A percentile compares a stretch with the other conserved stretches of the same genome.
Conservation (phyloP, 768 basidiomycete genomes). For the Lactarius akahatsu region DNA sequence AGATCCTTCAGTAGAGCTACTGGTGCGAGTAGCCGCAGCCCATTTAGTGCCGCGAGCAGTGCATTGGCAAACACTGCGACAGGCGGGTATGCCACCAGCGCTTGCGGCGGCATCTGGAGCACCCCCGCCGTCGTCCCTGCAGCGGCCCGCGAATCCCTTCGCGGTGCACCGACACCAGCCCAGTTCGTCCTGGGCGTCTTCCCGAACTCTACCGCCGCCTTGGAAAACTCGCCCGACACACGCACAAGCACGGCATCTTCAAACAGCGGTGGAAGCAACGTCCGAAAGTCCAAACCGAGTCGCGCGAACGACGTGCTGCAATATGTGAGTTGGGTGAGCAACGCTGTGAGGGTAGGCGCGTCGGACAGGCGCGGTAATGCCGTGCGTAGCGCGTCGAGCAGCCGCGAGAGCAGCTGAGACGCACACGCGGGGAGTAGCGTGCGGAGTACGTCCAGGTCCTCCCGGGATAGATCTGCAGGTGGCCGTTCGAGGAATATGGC, state of each 20-base stretch:
- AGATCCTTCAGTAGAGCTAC: slow-evolving; percentile 54
- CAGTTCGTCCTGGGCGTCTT: slow-evolving; percentile 18
- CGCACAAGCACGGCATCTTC: slow-evolving; percentile 58
- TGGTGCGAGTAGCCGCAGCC: slow-evolving; percentile 78
- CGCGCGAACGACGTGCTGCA: slow-evolving; percentile 77
- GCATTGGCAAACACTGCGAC: slow-evolving; percentile 71
- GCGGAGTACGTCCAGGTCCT: slow-evolving; percentile 42
- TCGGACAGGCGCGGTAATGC: slow-evolving; percentile 61
- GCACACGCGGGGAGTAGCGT: slow-evolving; percentile 64
- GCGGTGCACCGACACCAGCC: slow-evolving; percentile 27
- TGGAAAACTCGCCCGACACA: slow-evolving; percentile 52
- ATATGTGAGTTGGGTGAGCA: slow-evolving; percentile 91
- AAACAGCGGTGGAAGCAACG: slow-evolving; percentile 64
- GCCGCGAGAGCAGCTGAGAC: slow-evolving; percentile 57
- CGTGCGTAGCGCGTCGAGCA: slow-evolving; percentile 63
- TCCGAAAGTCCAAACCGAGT: slow-evolving; percentile 88
- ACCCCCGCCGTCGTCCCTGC: slow-evolving; percentile 23
- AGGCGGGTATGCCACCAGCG: slow-evolving; percentile 71
- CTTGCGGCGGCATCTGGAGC: slow-evolving; percentile 66
- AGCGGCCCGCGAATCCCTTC: slow-evolving; percentile 26
- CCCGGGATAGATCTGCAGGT: slow-evolving; percentile 33
- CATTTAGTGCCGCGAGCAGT: slow-evolving; percentile 71
- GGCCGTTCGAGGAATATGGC: slow-evolving; percentile 83
- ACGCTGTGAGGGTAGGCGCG: slow-evolving; percentile 67
- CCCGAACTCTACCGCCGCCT: slow-evolving; percentile 37